phyloP scores from a whole-genome alignment of 2,329 filamentous ascomycete species.

The Fusarium metavorans region DNA sequence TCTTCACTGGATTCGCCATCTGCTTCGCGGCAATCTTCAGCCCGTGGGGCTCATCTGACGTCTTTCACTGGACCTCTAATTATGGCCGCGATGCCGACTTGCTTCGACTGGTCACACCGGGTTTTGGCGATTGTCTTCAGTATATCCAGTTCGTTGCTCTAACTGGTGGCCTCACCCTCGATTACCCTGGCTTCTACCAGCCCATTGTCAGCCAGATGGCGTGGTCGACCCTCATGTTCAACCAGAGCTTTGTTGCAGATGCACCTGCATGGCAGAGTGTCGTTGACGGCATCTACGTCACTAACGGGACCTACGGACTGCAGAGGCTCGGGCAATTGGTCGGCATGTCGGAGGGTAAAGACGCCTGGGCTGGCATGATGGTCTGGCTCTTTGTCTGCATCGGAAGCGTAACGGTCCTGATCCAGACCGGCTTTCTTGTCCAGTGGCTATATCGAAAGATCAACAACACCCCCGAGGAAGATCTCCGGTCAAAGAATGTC shows the following conservation, averaged over 20 bases:
- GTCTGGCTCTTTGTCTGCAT: conserved; percentile 88
- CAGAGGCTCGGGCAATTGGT: conserved; percentile 83
- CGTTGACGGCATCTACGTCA: conserved; percentile 87
- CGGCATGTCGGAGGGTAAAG: conserved; percentile 79
- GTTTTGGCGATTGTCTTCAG: conserved; percentile 95
- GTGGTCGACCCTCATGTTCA: conserved; percentile 95
- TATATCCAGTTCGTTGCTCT: conserved; percentile 95
- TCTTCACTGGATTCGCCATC: conserved; percentile 85
- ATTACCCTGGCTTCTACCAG: conserved; percentile 95
- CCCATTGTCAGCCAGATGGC: conserved; percentile 87
- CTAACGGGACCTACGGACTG: conserved; percentile 82
- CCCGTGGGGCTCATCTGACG: conserved; percentile 91
- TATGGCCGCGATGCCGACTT: conserved; percentile 95
- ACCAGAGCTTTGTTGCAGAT: conserved; percentile 84
- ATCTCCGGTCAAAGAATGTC: conserved; percentile 89
- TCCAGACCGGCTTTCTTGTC: conserved; percentile 80
- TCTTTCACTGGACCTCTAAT: conserved; percentile 98
- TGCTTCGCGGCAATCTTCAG: conserved; percentile 87
- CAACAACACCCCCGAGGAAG: conserved; percentile 81
- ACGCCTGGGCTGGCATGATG: conserved; percentile 95
- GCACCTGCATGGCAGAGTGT: conserved; percentile 74
- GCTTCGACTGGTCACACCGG: conserved; percentile 90
- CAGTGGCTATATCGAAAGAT: conserved; percentile 82
- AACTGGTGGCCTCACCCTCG: conserved; percentile 86
- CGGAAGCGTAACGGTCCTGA: conserved; percentile 72